These are phyloP conservation scores for Myriosclerotinia scirpicola DNA, from an alignment of 2,329 filamentous ascomycete species.

Conservation along the genomic window DNA sequence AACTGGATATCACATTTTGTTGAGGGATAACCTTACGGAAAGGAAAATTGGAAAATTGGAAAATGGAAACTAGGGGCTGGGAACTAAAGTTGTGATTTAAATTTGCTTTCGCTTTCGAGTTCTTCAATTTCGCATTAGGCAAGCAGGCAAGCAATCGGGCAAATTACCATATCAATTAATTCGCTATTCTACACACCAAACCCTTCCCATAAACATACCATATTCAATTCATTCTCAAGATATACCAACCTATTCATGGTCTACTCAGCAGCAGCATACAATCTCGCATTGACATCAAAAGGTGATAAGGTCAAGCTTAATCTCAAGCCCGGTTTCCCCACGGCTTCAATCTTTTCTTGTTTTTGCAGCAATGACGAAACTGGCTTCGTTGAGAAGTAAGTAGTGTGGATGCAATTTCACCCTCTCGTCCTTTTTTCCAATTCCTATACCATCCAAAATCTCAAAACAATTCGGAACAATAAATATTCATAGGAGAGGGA, in stretches of 20 bases:
- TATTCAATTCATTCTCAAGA: not conserved
- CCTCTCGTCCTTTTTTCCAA: not conserved
- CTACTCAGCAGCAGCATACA: constrained; percentile 25
- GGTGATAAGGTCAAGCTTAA: constrained; percentile 30
- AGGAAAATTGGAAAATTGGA: no score
- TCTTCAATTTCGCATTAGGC: not conserved
- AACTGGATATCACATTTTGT: not conserved
- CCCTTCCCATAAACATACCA: not conserved
- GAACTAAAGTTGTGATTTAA: not conserved
- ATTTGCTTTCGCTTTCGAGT: not conserved
- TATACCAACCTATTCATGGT: not conserved
- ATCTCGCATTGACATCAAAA: constrained; percentile 31
- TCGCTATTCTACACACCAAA: not conserved
- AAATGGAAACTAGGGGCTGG: not conserved
- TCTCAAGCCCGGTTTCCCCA: constrained; percentile 27
- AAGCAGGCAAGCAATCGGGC: not conserved
- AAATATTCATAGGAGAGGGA: not conserved
- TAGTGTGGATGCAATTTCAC: no score
- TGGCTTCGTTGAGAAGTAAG: constrained; percentile 38
- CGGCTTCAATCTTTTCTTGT: constrained; percentile 35
- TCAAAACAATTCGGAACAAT: not conserved
- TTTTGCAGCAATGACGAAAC: constrained; percentile 41
- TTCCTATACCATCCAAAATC: not conserved
- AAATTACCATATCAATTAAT: not conserved
- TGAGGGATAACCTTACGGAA: not conserved